Conservation (phyloP, 2,329 filamentous ascomycete genomes). For the Thelonectria blattea region DNA sequence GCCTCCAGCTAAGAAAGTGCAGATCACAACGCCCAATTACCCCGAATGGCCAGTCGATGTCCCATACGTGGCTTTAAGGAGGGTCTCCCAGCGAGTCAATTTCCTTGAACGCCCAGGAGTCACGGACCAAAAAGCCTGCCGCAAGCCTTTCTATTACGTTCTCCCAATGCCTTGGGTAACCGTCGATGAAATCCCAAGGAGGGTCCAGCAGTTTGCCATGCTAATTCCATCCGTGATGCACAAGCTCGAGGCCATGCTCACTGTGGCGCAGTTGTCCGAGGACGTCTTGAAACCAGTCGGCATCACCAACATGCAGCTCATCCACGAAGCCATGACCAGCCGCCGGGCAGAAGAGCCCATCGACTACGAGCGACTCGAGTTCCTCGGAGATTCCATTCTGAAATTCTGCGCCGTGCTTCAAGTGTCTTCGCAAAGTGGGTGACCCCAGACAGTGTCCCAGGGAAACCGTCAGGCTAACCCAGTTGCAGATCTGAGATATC, state of each 20-base stretch:
- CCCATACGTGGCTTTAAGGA: slow-evolving; percentile 55
- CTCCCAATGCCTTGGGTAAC: slow-evolving; percentile 56
- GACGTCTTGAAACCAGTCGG: slow-evolving; percentile 48
- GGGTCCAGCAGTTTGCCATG: slow-evolving; percentile 58
- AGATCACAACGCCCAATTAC: slow-evolving; percentile 45
- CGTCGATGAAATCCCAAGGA: slow-evolving; percentile 54
- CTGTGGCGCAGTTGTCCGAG: slow-evolving; percentile 63
- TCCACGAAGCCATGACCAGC: slow-evolving; percentile 74
- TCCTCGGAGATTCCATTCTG: slow-evolving; percentile 82
- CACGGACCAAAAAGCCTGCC: slow-evolving; percentile 14
- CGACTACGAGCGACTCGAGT: slow-evolving; percentile 86
- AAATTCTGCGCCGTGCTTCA: slow-evolving; percentile 76
- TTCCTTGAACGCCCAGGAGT: slow-evolving; percentile 56
- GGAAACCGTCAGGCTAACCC: background rate
- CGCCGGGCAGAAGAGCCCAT: slow-evolving; percentile 63
- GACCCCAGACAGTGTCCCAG: background rate
- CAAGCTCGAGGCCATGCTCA: slow-evolving; percentile 68
- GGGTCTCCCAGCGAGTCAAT: slow-evolving; percentile 62
- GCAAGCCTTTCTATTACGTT: slow-evolving; percentile 51
- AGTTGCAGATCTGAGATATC: slow-evolving; percentile 65
- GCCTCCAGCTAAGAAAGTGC: slow-evolving; percentile 50
- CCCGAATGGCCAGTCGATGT: slow-evolving; percentile 49
- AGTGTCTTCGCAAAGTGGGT: slow-evolving; percentile 60
- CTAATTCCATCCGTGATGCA: slow-evolving; percentile 77
- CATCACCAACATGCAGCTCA: slow-evolving; percentile 59